Conservation (phyloP, 2,329 filamentous ascomycete species). For the Alternaria viburni region DNA sequence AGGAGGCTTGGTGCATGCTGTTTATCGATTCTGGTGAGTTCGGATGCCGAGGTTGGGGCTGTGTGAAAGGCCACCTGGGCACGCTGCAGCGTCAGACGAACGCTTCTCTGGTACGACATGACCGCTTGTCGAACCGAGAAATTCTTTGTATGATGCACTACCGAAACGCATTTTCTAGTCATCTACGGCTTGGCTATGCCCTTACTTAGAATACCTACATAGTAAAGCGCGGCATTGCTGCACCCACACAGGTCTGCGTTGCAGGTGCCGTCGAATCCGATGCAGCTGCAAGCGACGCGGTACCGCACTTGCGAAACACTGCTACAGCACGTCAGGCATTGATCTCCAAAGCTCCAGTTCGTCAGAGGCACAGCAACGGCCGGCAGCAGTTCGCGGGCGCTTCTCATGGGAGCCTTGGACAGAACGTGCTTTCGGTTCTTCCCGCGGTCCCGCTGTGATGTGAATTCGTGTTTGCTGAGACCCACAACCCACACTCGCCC, state of each 20-base stretch:
- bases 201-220: conserved; percentile 17
- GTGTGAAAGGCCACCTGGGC: conserved; percentile 10
- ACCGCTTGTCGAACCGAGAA: background rate
- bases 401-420: conserved; percentile 18
- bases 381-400: conserved; percentile 24
- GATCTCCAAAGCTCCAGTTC: background rate
- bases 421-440: conserved; percentile 20
- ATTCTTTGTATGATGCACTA: conserved; percentile 2
- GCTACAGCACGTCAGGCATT: background rate
- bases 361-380: conserved; percentile 14
- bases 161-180: conserved; percentile 2
- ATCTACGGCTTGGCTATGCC: conserved; percentile 17
- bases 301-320: background rate
- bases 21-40: conserved; percentile 17
- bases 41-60: conserved; percentile 28
- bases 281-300: conserved; percentile 1
- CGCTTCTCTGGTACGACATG: conserved; percentile 13
- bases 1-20: conserved; percentile 17
- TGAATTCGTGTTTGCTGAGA: conserved; percentile 20
- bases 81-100: conserved; percentile 12
- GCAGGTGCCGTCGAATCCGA: conserved; percentile 1
- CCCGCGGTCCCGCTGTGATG: conserved; percentile 10
- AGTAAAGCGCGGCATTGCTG: conserved; percentile 12
- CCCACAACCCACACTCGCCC: conserved; percentile 18
- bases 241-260: conserved; percentile 5